Evolutionary conservation across 805 yeast genomes (phyloP).

Genomic region (Kregervanrija fluxuum): DNA sequence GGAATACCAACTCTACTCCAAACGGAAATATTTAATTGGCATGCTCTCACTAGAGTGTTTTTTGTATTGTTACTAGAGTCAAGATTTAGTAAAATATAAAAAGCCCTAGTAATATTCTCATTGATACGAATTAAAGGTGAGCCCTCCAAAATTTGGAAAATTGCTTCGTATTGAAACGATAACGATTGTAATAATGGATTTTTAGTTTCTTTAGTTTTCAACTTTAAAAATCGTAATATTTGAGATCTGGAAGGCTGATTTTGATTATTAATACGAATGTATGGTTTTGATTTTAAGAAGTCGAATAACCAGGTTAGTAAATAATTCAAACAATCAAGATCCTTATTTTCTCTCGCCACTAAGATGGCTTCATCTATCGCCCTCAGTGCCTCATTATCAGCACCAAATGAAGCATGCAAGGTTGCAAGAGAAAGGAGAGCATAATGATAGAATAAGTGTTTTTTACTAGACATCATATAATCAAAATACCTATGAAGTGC

Average conservation of each 20-base stretch:
- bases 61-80: constrained; percentile 25
- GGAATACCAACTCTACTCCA: constrained; percentile 50
- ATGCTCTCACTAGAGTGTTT: constrained; percentile 32
- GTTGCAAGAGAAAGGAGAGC: constrained; percentile 69
- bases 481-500: constrained; percentile 59
- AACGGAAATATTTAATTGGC: constrained; percentile 37
- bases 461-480: constrained; percentile 62
- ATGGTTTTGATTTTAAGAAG: constrained; percentile 63
- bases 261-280: constrained; percentile 32
- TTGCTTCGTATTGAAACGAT: constrained; percentile 60
- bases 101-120: constrained; percentile 52
- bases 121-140: constrained; percentile 36
- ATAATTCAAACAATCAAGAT: constrained; percentile 62
- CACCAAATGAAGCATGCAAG: constrained; percentile 61
- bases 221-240: constrained; percentile 52
- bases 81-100: constrained; percentile 47
- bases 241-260: constrained; percentile 48
- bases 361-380: constrained; percentile 83
- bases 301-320: constrained; percentile 69
- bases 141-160: constrained; percentile 47
- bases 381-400: constrained; percentile 60
- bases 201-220: constrained; percentile 43
- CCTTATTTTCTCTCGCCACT: constrained; percentile 82
- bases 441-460: constrained; percentile 63
- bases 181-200: constrained; percentile 45